Evolutionary conservation across 2,329 filamentous ascomycete species (phyloP).

Genomic region (Helminthosporium solani): DNA sequence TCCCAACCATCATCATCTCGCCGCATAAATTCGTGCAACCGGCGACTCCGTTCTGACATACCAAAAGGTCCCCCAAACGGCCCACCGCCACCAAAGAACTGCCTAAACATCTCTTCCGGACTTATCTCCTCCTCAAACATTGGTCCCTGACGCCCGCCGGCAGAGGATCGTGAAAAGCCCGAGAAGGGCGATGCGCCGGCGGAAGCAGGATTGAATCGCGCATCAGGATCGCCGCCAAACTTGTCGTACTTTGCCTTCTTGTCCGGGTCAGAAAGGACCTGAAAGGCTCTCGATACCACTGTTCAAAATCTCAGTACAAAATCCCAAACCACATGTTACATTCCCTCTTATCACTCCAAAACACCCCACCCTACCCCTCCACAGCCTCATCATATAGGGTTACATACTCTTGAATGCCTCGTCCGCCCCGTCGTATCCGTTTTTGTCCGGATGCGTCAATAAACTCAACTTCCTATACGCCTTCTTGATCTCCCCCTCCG

Average conservation of each 20-base stretch:
- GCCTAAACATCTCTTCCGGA: constrained; percentile 93
- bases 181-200: constrained; percentile 63
- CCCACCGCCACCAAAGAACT: constrained; percentile 84
- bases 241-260: constrained; percentile 87
- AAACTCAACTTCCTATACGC: constrained; percentile 93
- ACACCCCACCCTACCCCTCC: not conserved
- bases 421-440: constrained; percentile 90
- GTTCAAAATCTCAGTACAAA: constrained; percentile 6
- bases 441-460: constrained; percentile 97
- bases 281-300: constrained; percentile 91
- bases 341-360: not conserved
- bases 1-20: not conserved
- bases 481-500: constrained; percentile 91
- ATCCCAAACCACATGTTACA: constrained; percentile 5
- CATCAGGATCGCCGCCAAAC: constrained; percentile 90
- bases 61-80: constrained; percentile 67
- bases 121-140: constrained; percentile 91
- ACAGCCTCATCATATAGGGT: not conserved
- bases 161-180: constrained; percentile 55
- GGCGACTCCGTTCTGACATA: constrained; percentile 37
- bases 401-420: constrained; percentile 86
- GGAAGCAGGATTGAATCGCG: constrained; percentile 66
- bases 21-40: constrained; percentile 8
- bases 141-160: constrained; percentile 52
- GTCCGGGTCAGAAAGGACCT: constrained; percentile 87